Conservation (phyloP, 192 early-diverging fungal genomes). For the Coemansia sp. region DNA sequence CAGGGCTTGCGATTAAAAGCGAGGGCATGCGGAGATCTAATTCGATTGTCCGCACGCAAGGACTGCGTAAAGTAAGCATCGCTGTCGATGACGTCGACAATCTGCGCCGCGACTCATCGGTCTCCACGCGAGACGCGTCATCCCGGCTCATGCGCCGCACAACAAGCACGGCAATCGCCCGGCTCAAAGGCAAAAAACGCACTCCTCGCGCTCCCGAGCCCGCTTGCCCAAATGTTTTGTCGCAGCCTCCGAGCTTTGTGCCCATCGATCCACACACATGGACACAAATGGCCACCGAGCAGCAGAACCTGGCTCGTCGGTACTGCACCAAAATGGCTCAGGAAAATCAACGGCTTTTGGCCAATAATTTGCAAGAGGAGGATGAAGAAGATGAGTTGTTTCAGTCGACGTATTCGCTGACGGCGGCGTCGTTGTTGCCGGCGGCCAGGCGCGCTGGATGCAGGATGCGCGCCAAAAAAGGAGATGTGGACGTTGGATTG, state of each 20-base stretch:
- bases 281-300: conserved; percentile 13
- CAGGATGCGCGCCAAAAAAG: background rate
- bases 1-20: background rate
- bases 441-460: conserved; percentile 10
- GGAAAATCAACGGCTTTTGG: conserved; percentile 9
- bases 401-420: conserved; percentile 27
- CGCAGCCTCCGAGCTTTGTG: conserved; percentile 12
- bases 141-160: conserved; percentile 8
- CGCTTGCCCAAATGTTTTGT: no score
- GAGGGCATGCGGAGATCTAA: background rate
- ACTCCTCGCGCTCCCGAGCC: no score
- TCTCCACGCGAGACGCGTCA: no score
- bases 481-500: background rate
- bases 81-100: no score
- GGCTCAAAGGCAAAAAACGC: background rate
- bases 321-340: conserved; percentile 21
- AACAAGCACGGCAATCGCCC: conserved; percentile 6
- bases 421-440: conserved; percentile 13
- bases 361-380: conserved; percentile 1
- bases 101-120: no score
- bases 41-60: background rate
- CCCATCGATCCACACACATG: conserved; percentile 25
- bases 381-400: conserved; percentile 9
- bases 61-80: background rate
- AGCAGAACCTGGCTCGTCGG: conserved; percentile 15